Evolutionary conservation across 1,139 yeast species (phyloP).

Genomic region (Suhomyces bokatorum): DNA sequence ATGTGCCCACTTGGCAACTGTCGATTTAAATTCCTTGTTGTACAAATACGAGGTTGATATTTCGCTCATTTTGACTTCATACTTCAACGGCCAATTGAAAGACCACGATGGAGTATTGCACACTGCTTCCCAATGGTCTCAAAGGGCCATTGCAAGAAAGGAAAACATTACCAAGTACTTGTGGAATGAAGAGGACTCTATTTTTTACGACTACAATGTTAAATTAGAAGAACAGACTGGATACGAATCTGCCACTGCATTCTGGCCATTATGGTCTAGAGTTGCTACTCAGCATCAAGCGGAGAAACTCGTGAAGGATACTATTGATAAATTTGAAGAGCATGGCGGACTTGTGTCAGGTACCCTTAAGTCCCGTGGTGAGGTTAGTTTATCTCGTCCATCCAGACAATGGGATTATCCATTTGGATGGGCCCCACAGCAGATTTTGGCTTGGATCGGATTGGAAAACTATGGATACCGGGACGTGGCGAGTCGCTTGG

Average conservation of each 20-base stretch:
- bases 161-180: constrained; percentile 62
- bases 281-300: constrained; percentile 78
- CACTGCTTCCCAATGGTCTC: constrained; percentile 58
- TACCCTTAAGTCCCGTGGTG: constrained; percentile 75
- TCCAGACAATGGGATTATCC: constrained; percentile 98
- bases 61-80: constrained; percentile 58
- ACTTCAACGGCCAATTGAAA: constrained; percentile 53
- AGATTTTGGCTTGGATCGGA: constrained; percentile 92
- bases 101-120: constrained; percentile 41
- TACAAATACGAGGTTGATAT: constrained; percentile 92
- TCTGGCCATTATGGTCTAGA: constrained; percentile 93
- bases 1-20: constrained; percentile 87
- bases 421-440: constrained; percentile 99
- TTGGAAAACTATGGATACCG: constrained; percentile 69
- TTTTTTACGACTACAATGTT: constrained; percentile 84
- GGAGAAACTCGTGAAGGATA: constrained; percentile 52
- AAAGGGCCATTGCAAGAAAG: constrained; percentile 56
- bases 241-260: constrained; percentile 86
- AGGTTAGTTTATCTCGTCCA: constrained; percentile 66
- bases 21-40: constrained; percentile 81
- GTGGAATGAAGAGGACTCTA: constrained; percentile 82
- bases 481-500: constrained; percentile 67
- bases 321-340: constrained; percentile 75
- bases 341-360: constrained; percentile 91
- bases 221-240: constrained; percentile 54